Evolutionary conservation across 2,329 filamentous ascomycete species (phyloP), one percentile per base, ranked within the genome.

Genomic region (Albifimbria verrucaria): DNA sequence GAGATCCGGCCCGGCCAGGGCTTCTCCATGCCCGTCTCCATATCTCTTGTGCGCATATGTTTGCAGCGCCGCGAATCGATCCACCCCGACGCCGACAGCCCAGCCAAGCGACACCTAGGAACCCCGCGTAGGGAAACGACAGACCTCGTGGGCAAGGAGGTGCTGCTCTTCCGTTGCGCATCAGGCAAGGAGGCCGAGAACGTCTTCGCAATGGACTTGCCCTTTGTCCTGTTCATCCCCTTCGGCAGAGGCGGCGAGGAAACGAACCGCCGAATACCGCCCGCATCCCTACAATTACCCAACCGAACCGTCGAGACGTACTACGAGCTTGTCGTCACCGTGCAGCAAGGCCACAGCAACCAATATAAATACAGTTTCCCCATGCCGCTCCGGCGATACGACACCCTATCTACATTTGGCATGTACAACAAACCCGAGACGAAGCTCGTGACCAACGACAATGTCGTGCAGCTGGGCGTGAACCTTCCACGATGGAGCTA

Each of bases 351-450:
- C 3, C 87, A 88, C 62, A 85, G 85, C 62, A 85, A 90, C 56
- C 91, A 97, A 73, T 91, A 90, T 72, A 95, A 95, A 72, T 94
- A 95, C 72, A 79, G 86, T 4, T 97, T 97, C 62, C 90, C 94
- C 1, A 89, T 97, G 39, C 93, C 93, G 1, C 84, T 99, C 62
- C 86, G 90, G 60, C 83, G 94, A 67, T 99, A 97, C 75, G 94
- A 99, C 71, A 99, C 93, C 1, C 78, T 99, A 48, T 97, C 92
- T 42, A 97, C 94, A 2, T 99, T 99, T 74, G 94, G 94, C 72
- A 97, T 97, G 94, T 99, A 97, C 77, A 97, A 97, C 73, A 88
- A 92, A 51, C 93, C 92, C 17, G 93, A 97, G 71, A 89, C 88
- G 54, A 90, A 91, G 52, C 88, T 95, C 64, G 84, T 87, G 55